These are phyloP conservation scores for Tolypocladium tundrense DNA, from an alignment of 2,329 filamentous ascomycete species.

Conservation along the genomic window DNA sequence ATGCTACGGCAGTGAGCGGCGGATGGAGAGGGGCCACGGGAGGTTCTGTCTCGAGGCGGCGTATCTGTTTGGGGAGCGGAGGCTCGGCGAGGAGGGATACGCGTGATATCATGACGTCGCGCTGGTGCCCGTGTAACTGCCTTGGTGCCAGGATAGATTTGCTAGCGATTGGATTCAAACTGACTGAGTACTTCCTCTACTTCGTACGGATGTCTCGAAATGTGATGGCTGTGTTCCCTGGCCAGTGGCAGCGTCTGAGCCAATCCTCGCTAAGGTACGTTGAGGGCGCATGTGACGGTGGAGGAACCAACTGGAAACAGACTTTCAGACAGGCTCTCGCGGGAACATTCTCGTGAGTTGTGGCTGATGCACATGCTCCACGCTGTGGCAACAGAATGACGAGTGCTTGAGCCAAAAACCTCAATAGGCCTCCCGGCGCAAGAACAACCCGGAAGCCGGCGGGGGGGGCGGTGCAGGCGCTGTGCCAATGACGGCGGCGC, in stretches of 20 bases:
- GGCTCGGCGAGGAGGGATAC: conserved; percentile 11
- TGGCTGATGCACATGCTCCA: not conserved
- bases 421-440: not conserved
- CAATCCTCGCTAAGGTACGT: not conserved
- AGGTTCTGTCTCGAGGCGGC: conserved; percentile 89
- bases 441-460: not conserved
- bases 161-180: not conserved
- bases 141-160: not conserved
- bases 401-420: not conserved
- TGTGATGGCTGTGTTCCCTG: not conserved
- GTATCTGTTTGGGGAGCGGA: conserved; percentile 68
- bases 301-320: not conserved
- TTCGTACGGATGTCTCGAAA: not conserved
- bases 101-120: not conserved
- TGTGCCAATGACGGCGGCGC: not conserved
- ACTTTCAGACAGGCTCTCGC: not conserved
- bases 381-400: not conserved
- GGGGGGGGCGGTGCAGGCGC: not conserved
- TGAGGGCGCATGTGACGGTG: not conserved
- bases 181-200: not conserved
- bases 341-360: conserved; percentile 1
- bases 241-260: not conserved
- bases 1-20: conserved; percentile 86
- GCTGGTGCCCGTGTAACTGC: not conserved
- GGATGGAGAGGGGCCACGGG: conserved; percentile 54